Evolutionary conservation across 225 moss, liverwort and hornwort genomes (phyloP).

Genomic region (Climacium dendroides): DNA sequence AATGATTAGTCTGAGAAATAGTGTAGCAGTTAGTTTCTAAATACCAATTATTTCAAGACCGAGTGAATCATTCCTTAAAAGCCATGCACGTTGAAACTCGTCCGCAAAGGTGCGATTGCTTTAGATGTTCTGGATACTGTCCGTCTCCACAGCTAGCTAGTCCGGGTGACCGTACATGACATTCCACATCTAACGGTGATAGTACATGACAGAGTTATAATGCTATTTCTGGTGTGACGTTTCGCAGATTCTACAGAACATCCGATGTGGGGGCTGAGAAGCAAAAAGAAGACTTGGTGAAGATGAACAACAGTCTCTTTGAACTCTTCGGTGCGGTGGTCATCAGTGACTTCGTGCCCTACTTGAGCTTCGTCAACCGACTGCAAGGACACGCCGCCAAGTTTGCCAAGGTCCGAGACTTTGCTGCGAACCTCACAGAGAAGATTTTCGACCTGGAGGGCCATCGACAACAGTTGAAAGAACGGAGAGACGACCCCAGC

Average conservation of each 20-base stretch:
- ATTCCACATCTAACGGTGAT: too few species aligned
- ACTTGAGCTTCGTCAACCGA: background rate
- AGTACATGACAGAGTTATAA: background rate
- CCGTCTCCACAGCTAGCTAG: background rate
- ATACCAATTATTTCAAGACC: background rate
- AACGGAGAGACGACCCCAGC: too few species aligned
- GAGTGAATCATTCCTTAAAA: background rate
- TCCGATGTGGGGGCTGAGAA: background rate
- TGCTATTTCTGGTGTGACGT: background rate
- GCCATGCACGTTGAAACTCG: background rate
- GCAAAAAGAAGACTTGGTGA: background rate
- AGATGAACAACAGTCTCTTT: background rate
- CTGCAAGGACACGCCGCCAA: background rate
- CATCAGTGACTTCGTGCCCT: conserved; percentile 11
- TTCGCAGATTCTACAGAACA: background rate
- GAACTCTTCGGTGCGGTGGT: background rate
- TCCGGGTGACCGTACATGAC: background rate
- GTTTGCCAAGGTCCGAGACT: background rate
- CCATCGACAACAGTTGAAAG: too few species aligned
- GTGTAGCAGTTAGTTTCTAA: background rate
- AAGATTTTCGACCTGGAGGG: too few species aligned
- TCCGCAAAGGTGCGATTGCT: background rate
- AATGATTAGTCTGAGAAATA: too few species aligned
- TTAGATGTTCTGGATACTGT: background rate
- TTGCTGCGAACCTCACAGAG: too few species aligned